Evolutionary conservation across 1,284 basidiomycete species (phyloP), one percentile per base, ranked within the genome.

Genomic region (Heterobasidion annosum): DNA sequence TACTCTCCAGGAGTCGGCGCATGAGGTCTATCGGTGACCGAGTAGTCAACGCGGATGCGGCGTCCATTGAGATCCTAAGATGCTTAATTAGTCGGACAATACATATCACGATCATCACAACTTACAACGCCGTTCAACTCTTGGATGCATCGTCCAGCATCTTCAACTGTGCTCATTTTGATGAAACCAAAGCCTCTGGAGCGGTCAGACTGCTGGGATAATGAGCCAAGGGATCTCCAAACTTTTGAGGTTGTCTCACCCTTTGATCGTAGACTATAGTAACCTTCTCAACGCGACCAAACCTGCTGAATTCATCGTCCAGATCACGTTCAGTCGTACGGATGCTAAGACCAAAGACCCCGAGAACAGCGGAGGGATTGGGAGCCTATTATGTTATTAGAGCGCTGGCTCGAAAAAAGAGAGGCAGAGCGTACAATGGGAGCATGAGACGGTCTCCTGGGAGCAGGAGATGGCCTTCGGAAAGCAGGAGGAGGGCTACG

Each of bases 191-290:
- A 99, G 8, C 94, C 97, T 61, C 96, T 90, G 54, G 95, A 98
- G 56, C 97, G 88, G 66, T 94, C 93, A 49, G 93, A 92, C 91
- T 95, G 69, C 51, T 58, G 45, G 51, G 52, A 50, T 55, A 57
- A 57, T 50, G 56, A 61, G 52, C 47, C 52, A 50, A 54, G 44
- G 34, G 52, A 40, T 7, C 6, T 3, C 2, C n/a, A n/a, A 8
- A 40, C 1, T 4, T 3, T 25, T 3, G 3, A 4, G 6, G 8
- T 40, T 8, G 37, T n/a, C 37, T 40, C 66, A 97, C 94, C 65
- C 95, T 78, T 70, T 98, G 94, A 71, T 99, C 96, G 68, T 98
- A 98, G n/a, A 99, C 97, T 62, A 99, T 94, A 52, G 90, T 91
- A 40, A 95, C 93, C 71, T 98, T 98, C 65, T 96, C 92, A 52